These are phyloP conservation scores for Pseudogymnoascus sp. DNA, from an alignment of 2,329 filamentous ascomycete genomes.

Conservation along the genomic window DNA sequence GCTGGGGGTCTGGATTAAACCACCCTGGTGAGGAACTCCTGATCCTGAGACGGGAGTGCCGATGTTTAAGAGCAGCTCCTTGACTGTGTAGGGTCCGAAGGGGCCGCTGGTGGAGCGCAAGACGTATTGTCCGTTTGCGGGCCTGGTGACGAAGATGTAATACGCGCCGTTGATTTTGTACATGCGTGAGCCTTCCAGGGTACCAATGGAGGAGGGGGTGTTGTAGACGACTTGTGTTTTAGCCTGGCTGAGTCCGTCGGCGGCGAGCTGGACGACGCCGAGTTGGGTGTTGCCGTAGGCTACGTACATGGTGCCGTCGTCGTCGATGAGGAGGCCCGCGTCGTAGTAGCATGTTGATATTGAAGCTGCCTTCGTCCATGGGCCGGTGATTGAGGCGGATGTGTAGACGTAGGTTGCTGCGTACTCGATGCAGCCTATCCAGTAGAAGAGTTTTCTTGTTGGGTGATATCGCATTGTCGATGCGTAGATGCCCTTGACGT, in stretches of 20 bases:
- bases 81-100: conserved; percentile 46
- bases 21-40: conserved; percentile 48
- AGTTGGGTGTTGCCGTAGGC: conserved; percentile 46
- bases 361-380: no score
- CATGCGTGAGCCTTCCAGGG: conserved; percentile 47
- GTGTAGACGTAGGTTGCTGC: no score
- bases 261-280: conserved; percentile 43
- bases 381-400: no score
- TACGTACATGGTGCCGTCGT: conserved; percentile 53
- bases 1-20: conserved; percentile 44
- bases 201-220: conserved; percentile 29
- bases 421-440: no score
- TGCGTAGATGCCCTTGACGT: no score
- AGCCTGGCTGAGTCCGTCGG: conserved; percentile 41
- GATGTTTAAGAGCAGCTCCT: conserved; percentile 39
- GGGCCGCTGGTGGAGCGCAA: conserved; percentile 44
- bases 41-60: conserved; percentile 38
- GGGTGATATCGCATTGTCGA: no score
- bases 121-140: conserved; percentile 38
- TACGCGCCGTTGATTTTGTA: conserved; percentile 52
- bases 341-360: no score
- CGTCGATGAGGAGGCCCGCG: conserved; percentile 26
- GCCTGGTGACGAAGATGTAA: conserved; percentile 47
- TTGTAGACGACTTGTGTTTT: conserved; percentile 40
- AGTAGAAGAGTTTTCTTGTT: no score